Base-by-base conservation (phyloP, 305 asterid genomes). In the Solanum hybrid region DNA sequence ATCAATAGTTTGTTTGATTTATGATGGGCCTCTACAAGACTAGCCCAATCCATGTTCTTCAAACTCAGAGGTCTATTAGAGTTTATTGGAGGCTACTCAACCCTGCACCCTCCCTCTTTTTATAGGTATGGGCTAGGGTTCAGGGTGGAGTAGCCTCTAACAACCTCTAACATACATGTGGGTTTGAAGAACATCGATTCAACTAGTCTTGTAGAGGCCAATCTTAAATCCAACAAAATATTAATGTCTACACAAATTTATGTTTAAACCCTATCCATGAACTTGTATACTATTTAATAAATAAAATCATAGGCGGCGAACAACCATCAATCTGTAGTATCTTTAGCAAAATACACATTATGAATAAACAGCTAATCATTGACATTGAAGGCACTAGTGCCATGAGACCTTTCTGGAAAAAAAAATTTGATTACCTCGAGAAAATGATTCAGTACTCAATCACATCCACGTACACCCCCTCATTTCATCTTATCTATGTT, bases 361-460 rank as follows among this genome's bases (percentile, higher is more conserved):
- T 92, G 87, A 89, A 93, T 89, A 95, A 95, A 67, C 96, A 95
- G 92, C 89, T 97, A 95, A 95, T 96, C 92, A 92, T 97, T 39
- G 98, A 91, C 61, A 95, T 97, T 11, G 99, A 97, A 95, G 99
- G 98, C 92, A 96, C 99, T n/a, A 99, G 98, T 85, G 96, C 99
- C 89, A 69, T 94, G 46, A 98, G 98, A 8, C 98, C 98, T 5
- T 93, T 83, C 91, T 97, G 99, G 99, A 86, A 90, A 76, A 94
- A 95, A 83, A 93, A 89, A 42, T 95, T 97, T 39, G 98, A 96
- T 90, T 96, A 96, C 91, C 98, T 97, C 88, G 96, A 95, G 29
- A 96, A 97, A 89, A 94, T 94, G 83, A 92, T 97, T 57, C 91
- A 98, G 99, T 81, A 81, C 35, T 51, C 67, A 13, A 95, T 94